Conservation (phyloP, 306 rosid genomes). For the Dicorynia guianensis region DNA sequence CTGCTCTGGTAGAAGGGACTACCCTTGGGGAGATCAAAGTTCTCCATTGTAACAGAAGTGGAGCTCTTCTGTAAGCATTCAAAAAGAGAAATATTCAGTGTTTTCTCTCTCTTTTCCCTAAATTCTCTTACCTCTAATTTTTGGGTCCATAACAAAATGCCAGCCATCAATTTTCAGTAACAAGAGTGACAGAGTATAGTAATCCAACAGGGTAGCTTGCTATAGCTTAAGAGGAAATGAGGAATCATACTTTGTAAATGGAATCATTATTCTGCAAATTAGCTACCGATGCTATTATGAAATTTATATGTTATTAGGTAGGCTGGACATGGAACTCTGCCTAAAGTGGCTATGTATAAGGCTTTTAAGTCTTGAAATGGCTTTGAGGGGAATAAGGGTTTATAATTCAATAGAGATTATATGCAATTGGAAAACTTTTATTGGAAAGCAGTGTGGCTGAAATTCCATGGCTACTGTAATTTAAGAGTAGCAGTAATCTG, state of each 20-base stretch:
- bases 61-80: too few species aligned
- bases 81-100: too few species aligned
- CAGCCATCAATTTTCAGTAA: too few species aligned
- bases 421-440: background rate
- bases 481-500: background rate
- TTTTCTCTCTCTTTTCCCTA: too few species aligned
- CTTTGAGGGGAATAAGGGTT: background rate
- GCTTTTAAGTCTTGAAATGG: background rate
- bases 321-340: slow-evolving; percentile 10
- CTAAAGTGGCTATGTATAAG: background rate
- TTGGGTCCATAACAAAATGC: too few species aligned
- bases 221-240: background rate
- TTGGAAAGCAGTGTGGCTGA: background rate
- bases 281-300: background rate
- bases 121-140: too few species aligned
- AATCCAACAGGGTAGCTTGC: slow-evolving; percentile 17
- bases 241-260: background rate
- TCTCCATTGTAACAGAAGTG: too few species aligned
- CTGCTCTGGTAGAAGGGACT: too few species aligned
- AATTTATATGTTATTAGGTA: background rate
- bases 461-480: background rate
- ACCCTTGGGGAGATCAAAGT: too few species aligned
- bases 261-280: background rate
- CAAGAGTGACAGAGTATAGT: background rate
- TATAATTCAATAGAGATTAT: background rate